Evolutionary conservation across 345 rosid genomes (phyloP).

Genomic region (Anastatica hierochuntica): DNA sequence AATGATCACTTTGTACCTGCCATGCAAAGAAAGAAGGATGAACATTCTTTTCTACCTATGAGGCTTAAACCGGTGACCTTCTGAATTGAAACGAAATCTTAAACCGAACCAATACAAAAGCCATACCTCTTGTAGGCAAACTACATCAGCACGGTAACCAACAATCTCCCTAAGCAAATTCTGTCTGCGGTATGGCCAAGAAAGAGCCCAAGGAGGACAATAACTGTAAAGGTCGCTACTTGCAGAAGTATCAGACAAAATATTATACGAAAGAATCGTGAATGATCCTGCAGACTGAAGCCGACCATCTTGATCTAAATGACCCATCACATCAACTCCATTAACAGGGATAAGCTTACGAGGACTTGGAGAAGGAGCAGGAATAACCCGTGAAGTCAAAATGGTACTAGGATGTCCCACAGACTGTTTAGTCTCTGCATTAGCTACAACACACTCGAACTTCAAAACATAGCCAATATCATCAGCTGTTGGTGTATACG

Average conservation of each 20-base stretch:
- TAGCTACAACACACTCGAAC: conserved; percentile 84
- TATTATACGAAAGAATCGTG: conserved; percentile 91
- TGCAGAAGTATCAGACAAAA: conserved; percentile 69
- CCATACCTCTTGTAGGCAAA: conserved; percentile 91
- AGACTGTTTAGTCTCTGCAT: conserved; percentile 60
- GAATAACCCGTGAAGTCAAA: conserved; percentile 87
- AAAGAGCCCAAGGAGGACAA: conserved; percentile 97
- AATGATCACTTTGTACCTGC: conserved; percentile 91
- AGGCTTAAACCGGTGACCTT: no score
- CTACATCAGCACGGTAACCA: conserved; percentile 87
- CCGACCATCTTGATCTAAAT: conserved; percentile 61
- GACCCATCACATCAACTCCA: conserved; percentile 53
- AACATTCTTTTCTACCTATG: no score
- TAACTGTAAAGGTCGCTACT: conserved; percentile 73
- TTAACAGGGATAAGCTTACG: conserved; percentile 71
- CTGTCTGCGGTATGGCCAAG: conserved; percentile 95
- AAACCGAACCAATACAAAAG: background rate
- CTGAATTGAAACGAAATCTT: background rate
- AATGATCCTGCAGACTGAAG: conserved; percentile 64
- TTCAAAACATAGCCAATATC: conserved; percentile 89
- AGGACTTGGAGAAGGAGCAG: conserved; percentile 92
- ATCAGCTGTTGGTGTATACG: conserved; percentile 91
- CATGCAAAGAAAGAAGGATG: background rate
- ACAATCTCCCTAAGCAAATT: conserved; percentile 85
- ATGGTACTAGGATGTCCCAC: conserved; percentile 60